Evolutionary conservation across 202 grass and related monocot species (phyloP).

Genomic region (Eragrostis tef): DNA sequence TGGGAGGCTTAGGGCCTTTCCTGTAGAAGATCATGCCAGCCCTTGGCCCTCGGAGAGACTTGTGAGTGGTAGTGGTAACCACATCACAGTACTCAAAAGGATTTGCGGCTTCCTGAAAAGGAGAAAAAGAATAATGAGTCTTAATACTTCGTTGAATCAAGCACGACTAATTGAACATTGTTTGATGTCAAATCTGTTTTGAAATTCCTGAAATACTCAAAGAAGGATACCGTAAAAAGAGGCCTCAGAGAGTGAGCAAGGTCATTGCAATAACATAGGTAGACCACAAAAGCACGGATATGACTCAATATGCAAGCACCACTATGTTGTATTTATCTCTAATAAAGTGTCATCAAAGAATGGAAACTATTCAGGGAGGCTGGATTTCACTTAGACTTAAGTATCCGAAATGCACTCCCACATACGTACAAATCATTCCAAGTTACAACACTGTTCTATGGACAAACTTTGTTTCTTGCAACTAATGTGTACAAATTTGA

Average conservation of each 20-base stretch:
- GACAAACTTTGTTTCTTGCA: background rate
- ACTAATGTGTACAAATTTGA: background rate
- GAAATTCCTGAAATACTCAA: conserved; percentile 1
- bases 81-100: conserved; percentile 95
- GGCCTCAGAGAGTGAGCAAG: background rate
- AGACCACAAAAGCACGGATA: background rate
- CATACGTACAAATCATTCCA: background rate
- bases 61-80: conserved; percentile 96
- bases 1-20: conserved; percentile 94
- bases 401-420: background rate
- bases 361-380: background rate
- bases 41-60: conserved; percentile 87
- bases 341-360: background rate
- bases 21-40: conserved; percentile 99
- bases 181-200: conserved; percentile 5
- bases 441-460: background rate
- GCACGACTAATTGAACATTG: background rate
- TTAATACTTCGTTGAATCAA: background rate
- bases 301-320: background rate
- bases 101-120: conserved; percentile 85
- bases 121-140: background rate
- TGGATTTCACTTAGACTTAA: background rate
- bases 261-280: background rate
- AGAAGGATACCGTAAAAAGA: background rate
- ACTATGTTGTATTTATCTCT: background rate